Conservation (phyloP, 2,329 filamentous ascomycete genomes). For the Keithomyces neogunnii region DNA sequence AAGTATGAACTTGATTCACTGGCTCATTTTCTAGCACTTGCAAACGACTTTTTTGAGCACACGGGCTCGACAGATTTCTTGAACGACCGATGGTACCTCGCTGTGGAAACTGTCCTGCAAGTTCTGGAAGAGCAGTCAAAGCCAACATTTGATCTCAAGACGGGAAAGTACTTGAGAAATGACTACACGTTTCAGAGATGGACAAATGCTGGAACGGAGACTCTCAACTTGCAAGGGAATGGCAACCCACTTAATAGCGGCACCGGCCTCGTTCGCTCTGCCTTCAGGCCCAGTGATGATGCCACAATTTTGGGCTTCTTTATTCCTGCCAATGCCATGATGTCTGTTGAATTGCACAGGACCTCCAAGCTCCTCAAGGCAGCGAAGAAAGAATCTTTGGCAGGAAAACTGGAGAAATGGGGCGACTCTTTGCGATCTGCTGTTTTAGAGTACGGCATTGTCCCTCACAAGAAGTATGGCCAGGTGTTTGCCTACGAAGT, state of each 20-base stretch:
- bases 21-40: constrained; percentile 79
- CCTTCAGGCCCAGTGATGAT: constrained; percentile 92
- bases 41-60: constrained; percentile 77
- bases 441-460: constrained; percentile 76
- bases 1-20: constrained; percentile 98
- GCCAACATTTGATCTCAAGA: constrained; percentile 67
- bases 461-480: constrained; percentile 66
- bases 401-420: constrained; percentile 48
- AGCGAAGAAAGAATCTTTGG: constrained; percentile 44
- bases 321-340: constrained; percentile 94
- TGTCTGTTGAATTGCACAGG: constrained; percentile 77
- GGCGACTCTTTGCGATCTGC: constrained; percentile 61
- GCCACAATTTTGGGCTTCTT: constrained; percentile 91
- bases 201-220: constrained; percentile 82
- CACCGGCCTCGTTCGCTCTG: constrained; percentile 80
- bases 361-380: constrained; percentile 60
- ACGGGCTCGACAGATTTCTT: constrained; percentile 74
- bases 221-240: constrained; percentile 68
- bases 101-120: constrained; percentile 63
- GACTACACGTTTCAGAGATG: constrained; percentile 79
- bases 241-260: constrained; percentile 86
- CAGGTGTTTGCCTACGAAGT: constrained; percentile 82
- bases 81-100: constrained; percentile 67
- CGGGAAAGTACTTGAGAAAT: constrained; percentile 58
- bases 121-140: constrained; percentile 72